phyloP scores from a whole-genome alignment of 257 asterid genomes.

The Lycium barbarum region DNA sequence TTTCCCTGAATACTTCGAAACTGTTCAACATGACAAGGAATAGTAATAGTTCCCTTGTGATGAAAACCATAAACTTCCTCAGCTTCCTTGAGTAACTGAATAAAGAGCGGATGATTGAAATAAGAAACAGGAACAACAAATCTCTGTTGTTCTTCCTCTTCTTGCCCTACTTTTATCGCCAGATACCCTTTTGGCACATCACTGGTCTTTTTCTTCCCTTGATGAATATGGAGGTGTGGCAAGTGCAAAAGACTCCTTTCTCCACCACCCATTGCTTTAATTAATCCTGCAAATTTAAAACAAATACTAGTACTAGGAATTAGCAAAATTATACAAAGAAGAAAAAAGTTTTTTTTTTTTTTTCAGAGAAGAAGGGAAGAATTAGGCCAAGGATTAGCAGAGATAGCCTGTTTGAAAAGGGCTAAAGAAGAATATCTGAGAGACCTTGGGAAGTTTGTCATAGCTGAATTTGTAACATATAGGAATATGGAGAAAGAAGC shows the following conservation, averaged over 20 bases:
- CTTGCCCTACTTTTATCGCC: constrained; percentile 44
- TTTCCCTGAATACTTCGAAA: constrained; percentile 38
- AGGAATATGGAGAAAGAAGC: background rate
- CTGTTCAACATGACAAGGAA: constrained; percentile 49
- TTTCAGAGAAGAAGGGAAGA: background rate
- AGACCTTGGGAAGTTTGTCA: constrained; percentile 16
- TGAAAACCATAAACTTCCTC: constrained; percentile 55
- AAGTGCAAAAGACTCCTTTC: constrained; percentile 26
- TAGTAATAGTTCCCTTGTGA: constrained; percentile 50
- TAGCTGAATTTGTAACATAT: background rate
- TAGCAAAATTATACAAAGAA: too few species aligned
- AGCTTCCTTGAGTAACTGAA: constrained; percentile 48
- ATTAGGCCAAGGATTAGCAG: constrained; percentile 20
- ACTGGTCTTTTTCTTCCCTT: background rate
- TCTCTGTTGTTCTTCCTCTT: constrained; percentile 36
- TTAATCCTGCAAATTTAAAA: background rate
- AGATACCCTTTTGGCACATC: constrained; percentile 45
- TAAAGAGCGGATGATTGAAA: constrained; percentile 49
- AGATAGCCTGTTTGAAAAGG: background rate
- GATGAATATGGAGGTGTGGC: constrained; percentile 19
- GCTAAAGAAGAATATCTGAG: background rate
- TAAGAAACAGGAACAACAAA: constrained; percentile 50
- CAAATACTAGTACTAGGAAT: background rate
- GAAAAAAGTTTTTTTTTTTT: background rate
- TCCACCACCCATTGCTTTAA: constrained; percentile 16